phyloP scores from a whole-genome alignment of 305 asterid species.

The Fraxinus platypoda region DNA sequence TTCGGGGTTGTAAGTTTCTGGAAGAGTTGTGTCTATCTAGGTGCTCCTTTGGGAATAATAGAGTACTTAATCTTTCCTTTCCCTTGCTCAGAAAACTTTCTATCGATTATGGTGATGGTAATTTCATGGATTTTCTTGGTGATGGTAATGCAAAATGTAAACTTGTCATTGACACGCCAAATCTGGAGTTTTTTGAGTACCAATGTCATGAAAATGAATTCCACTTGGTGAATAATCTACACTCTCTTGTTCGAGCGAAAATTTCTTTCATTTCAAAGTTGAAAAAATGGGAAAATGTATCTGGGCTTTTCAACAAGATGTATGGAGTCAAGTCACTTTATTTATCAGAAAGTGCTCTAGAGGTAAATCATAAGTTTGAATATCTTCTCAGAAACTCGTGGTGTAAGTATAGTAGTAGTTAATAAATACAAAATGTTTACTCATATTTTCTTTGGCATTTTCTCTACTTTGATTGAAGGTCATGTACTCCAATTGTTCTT shows the following conservation, averaged over 20 bases:
- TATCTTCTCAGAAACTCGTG: not conserved
- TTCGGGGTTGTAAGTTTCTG: not conserved
- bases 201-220: not conserved
- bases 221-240: not conserved
- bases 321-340: not conserved
- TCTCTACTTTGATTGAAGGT: not conserved
- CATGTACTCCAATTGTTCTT: not conserved
- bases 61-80: not conserved
- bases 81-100: not conserved
- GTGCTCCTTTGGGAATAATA: not conserved
- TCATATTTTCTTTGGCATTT: not conserved
- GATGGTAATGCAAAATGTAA: not conserved
- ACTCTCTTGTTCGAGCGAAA: not conserved
- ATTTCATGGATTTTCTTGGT: not conserved
- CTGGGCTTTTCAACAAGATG: not conserved
- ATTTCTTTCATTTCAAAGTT: not conserved
- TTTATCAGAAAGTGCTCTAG: not conserved
- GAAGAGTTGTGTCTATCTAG: not conserved
- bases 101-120: not conserved
- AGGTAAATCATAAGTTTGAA: not conserved
- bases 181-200: not conserved
- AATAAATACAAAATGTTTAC: not conserved
- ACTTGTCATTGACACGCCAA: not conserved
- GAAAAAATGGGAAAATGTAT: not conserved
- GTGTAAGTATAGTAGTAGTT: not conserved